Base-by-base conservation (phyloP, 2,329 filamentous ascomycete species). In the Stenocarpella maydis region DNA sequence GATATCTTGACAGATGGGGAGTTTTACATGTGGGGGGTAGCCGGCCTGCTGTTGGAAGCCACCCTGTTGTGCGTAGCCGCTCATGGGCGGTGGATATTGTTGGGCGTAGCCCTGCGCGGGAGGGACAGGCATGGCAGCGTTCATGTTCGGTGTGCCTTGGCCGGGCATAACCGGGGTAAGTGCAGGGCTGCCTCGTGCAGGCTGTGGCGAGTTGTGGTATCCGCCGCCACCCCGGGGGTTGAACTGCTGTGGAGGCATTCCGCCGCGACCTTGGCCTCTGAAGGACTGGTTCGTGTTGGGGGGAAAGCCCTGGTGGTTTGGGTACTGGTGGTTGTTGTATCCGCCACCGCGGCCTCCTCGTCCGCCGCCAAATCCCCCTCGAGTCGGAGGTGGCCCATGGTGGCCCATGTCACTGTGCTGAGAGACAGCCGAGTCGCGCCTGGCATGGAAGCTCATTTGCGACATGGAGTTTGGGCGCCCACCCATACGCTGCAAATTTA, bases 361-460 rank as follows among this genome's bases (percentile, higher is more conserved):
- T 72, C 55, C 67, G 39, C 85, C 83, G 39, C 81, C 78, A 73
- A 82, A 88, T 73, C 83, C 85, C 73, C 86, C 88, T 74, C 88
- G 87, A 74, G 85, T 86, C 76, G 89, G 85, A 47, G 86, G 84
- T 71, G 87, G 86, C 74, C 84, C 84, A 77, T 88, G 87, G 77
- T 87, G 89, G 79, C 86, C 88, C 80, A 91, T 87, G 73, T 95
- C 92, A 78, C 88, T 89, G 79, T 95, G 92, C 73, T 90, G 87
- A 26, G 93, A 97, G 77, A 96, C 94, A 45, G 91, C 91, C 37
- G 95, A 98, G 78, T 95, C 92, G 75, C 94, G 91, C 76, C 95
- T 92, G 75, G 93, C 88, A 81, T 98, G 95, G 73, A 83, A 68
- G 14, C 65, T 52, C 65, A 71, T 67, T 37, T 58, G 43, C 26